These are phyloP conservation scores for Pseudocercospora vitis DNA, from an alignment of 2,329 filamentous ascomycete genomes.

Conservation along the genomic window DNA sequence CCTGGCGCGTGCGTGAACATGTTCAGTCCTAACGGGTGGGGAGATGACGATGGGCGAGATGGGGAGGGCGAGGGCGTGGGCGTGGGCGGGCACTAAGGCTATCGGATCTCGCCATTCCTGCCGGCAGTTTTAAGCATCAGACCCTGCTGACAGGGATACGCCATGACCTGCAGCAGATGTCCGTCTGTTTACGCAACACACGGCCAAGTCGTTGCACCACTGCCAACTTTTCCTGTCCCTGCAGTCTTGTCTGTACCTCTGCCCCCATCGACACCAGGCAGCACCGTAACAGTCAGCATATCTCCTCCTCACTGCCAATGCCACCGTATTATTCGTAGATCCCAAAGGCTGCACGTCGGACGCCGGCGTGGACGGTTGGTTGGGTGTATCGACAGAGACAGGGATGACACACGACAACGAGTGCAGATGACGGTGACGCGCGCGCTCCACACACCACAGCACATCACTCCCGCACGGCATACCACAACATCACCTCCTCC, in stretches of 20 bases:
- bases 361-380: no score
- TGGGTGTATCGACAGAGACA: constrained; percentile 8
- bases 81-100: no score
- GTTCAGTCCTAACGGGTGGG: background rate
- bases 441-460: background rate
- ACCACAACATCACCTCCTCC: background rate
- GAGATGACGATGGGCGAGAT: background rate
- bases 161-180: background rate
- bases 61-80: no score
- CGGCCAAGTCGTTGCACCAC: no score
- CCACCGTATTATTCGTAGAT: background rate
- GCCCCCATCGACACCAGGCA: no score
- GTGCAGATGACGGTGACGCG: background rate
- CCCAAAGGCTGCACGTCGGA: background rate
- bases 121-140: background rate
- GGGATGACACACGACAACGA: constrained; percentile 13
- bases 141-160: constrained; percentile 1
- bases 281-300: background rate
- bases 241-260: no score
- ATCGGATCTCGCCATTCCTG: background rate
- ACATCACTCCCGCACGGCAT: background rate
- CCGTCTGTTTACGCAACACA: background rate
- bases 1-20: no score
- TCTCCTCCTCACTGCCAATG: background rate
- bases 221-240: no score